Evolutionary conservation across 345 rosid genomes (phyloP).

Genomic region (Ceriops tagal): DNA sequence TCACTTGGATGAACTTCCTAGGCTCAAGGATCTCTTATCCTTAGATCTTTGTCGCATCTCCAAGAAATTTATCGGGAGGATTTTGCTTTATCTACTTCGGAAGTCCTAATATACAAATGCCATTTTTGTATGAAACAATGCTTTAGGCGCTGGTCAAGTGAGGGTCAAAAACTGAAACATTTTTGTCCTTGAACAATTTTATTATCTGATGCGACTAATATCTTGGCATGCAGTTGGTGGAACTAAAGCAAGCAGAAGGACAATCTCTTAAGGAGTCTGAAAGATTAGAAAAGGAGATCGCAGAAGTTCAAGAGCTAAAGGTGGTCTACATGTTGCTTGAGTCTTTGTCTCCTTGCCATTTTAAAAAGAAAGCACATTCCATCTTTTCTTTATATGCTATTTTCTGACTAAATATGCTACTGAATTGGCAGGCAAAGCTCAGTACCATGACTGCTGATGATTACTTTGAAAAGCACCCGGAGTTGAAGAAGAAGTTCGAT

Average conservation of each 20-base stretch:
- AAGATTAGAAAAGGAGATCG: constrained; percentile 80
- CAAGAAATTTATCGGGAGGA: neutral
- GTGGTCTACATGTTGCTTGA: constrained; percentile 23
- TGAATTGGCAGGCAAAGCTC: constrained; percentile 57
- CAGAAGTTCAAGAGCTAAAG: constrained; percentile 84
- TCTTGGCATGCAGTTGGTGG: constrained; percentile 50
- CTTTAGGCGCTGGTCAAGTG: no score
- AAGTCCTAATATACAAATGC: no score
- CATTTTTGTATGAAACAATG: no score
- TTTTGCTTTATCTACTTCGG: no score
- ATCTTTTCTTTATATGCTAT: neutral
- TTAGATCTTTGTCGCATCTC: neutral
- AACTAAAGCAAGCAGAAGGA: constrained; percentile 86
- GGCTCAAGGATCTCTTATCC: neutral
- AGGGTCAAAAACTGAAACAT: no score
- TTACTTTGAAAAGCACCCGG: constrained; percentile 94
- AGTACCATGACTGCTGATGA: constrained; percentile 99
- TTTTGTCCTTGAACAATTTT: neutral
- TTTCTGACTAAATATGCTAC: neutral
- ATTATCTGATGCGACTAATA: neutral
- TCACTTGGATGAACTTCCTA: neutral
- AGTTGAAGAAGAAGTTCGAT: constrained; percentile 88
- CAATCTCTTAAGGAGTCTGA: constrained; percentile 80
- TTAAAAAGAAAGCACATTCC: neutral
- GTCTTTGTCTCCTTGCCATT: neutral